These are phyloP conservation scores for Discostella stelligeroides DNA, from an alignment of 108 stramenopile species.

Conservation along the genomic window DNA sequence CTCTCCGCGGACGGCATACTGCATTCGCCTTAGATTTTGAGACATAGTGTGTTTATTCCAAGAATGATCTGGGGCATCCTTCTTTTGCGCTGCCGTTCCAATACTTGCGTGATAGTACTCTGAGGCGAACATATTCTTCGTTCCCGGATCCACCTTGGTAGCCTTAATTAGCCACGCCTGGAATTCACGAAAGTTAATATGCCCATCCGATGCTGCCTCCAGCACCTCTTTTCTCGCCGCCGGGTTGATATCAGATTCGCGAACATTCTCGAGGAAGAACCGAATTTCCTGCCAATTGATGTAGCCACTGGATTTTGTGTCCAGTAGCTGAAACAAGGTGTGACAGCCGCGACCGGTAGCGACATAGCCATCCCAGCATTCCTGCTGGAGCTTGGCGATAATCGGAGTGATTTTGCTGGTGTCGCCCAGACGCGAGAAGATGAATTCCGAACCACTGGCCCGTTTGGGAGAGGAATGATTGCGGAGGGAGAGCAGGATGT, in stretches of 20 bases:
- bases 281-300: slow-evolving; percentile 55
- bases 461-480: slow-evolving; percentile 18
- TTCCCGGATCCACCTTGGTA: slow-evolving; percentile 61
- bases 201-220: slow-evolving; percentile 25
- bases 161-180: slow-evolving; percentile 67
- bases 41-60: slow-evolving; percentile 80
- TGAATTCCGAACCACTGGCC: slow-evolving; percentile 30
- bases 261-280: slow-evolving; percentile 53
- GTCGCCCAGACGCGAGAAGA: slow-evolving; percentile 33
- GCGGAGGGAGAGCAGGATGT: not conserved
- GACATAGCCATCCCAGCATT: slow-evolving; percentile 69
- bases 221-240: slow-evolving; percentile 50
- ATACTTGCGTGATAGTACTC: slow-evolving; percentile 53
- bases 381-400: slow-evolving; percentile 56
- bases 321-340: slow-evolving; percentile 64
- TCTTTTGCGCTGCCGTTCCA: slow-evolving; percentile 36
- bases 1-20: slow-evolving; percentile 83
- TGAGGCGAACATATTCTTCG: slow-evolving; percentile 50
- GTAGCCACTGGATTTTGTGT: slow-evolving; percentile 49
- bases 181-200: slow-evolving; percentile 45
- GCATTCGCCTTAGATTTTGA: slow-evolving; percentile 72
- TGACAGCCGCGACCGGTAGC: slow-evolving; percentile 63
- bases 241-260: slow-evolving; percentile 30
- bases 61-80: slow-evolving; percentile 37
- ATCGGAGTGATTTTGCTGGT: slow-evolving; percentile 35